Evolutionary conservation across 768 basidiomycete species (phyloP).

Genomic region (Boletellus ananas): DNA sequence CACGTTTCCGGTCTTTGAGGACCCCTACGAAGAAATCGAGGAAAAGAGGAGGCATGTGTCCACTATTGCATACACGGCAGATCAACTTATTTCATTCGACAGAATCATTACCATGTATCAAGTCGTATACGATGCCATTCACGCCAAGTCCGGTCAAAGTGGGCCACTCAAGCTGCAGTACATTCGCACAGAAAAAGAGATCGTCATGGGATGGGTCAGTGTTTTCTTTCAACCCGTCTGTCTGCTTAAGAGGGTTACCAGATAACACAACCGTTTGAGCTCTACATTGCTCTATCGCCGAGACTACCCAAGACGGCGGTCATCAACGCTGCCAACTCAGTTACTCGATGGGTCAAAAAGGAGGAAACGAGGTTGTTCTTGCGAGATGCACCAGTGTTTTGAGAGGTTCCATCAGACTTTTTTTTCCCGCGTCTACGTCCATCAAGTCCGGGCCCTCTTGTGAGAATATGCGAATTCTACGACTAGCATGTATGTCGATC

Average conservation of each 20-base stretch:
- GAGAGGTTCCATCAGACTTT: neutral
- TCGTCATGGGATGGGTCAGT: conserved; percentile 92
- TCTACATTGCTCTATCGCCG: conserved; percentile 82
- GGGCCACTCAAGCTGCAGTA: conserved; percentile 83
- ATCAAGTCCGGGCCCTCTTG: no score
- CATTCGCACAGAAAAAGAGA: conserved; percentile 79
- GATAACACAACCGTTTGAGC: conserved; percentile 92
- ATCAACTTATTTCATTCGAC: conserved; percentile 7
- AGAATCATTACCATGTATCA: conserved; percentile 89
- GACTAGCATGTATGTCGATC: no score
- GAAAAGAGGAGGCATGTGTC: conserved; percentile 55
- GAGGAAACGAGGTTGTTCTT: conserved; percentile 83
- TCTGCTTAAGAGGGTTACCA: conserved; percentile 28
- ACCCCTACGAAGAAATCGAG: conserved; percentile 65
- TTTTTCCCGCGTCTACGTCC: no score
- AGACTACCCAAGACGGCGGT: conserved; percentile 83
- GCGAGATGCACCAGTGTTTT: conserved; percentile 88
- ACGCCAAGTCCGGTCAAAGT: conserved; percentile 83
- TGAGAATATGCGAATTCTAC: no score
- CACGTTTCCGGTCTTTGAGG: conserved; percentile 81
- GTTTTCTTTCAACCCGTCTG: neutral
- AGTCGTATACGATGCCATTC: conserved; percentile 80
- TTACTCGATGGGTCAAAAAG: conserved; percentile 87
- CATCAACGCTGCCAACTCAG: conserved; percentile 84
- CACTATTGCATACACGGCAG: neutral